phyloP scores from a whole-genome alignment of 805 yeast genomes.

The Ogataea pini region DNA sequence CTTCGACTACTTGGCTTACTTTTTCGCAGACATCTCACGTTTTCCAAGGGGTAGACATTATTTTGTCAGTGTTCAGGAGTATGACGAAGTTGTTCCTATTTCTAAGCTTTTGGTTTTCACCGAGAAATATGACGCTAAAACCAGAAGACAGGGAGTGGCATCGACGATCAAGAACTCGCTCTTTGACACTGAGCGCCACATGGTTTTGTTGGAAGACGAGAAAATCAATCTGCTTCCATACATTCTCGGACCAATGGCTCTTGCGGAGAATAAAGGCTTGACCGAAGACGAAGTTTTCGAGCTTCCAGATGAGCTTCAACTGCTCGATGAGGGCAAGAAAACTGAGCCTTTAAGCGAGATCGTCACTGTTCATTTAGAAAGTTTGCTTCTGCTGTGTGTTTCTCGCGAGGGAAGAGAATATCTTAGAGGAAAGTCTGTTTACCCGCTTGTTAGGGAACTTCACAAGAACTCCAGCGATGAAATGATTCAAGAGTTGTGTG shows the following conservation, averaged over 20 bases:
- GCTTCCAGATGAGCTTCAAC: constrained; percentile 85
- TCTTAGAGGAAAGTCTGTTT: constrained; percentile 79
- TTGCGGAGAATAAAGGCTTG: constrained; percentile 55
- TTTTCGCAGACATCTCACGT: constrained; percentile 88
- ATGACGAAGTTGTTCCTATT: constrained; percentile 76
- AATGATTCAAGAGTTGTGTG: constrained; percentile 65
- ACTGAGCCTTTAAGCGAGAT: constrained; percentile 74
- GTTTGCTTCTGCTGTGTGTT: constrained; percentile 75
- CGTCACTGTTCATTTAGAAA: constrained; percentile 73
- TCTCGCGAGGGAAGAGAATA: constrained; percentile 71
- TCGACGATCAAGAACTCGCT: constrained; percentile 88
- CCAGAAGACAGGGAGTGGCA: constrained; percentile 89
- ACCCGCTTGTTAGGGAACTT: constrained; percentile 82
- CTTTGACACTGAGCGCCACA: constrained; percentile 75
- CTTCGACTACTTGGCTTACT: constrained; percentile 81
- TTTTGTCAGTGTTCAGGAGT: constrained; percentile 68
- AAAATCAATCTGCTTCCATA: constrained; percentile 77
- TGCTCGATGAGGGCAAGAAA: constrained; percentile 69
- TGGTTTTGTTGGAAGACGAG: constrained; percentile 56
- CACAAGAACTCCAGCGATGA: constrained; percentile 56
- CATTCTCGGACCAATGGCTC: constrained; percentile 76
- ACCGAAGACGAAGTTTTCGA: constrained; percentile 83
- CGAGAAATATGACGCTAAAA: constrained; percentile 71
- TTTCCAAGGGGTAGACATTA: constrained; percentile 72
- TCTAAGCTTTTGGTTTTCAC: constrained; percentile 83